Evolutionary conservation across 2,329 filamentous ascomycete genomes (phyloP).

Genomic region (Ceratocystiopsis minuta): DNA sequence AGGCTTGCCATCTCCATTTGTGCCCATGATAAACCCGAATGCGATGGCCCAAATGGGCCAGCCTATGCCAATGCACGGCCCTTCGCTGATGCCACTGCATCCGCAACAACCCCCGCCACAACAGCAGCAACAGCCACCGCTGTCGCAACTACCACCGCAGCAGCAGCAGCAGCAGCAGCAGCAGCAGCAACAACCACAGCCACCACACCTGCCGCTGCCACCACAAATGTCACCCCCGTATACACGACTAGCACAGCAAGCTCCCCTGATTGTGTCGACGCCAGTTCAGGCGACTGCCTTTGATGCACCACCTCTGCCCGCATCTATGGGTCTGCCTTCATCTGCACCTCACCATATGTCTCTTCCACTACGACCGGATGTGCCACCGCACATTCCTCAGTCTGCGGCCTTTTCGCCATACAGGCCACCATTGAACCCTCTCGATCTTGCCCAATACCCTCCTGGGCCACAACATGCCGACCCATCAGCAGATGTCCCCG

Average conservation of each 20-base stretch:
- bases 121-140: background rate
- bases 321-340: background rate
- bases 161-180: too few relatives aligned
- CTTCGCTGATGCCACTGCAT: constrained; percentile 1
- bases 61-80: too few relatives aligned
- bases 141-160: background rate
- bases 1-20: constrained; percentile 12
- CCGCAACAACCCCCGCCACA: background rate
- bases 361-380: background rate
- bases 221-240: background rate
- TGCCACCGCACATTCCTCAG: background rate
- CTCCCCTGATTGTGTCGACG: constrained; percentile 27
- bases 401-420: background rate
- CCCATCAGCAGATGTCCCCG: too few relatives aligned
- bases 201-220: background rate
- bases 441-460: too few relatives aligned
- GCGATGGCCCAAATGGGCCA: too few relatives aligned
- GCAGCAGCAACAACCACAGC: background rate
- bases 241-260: constrained; percentile 3
- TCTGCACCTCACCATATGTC: constrained; percentile 4
- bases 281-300: constrained; percentile 26
- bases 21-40: background rate
- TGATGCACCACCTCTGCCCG: constrained; percentile 18
- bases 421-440: too few relatives aligned
- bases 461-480: too few relatives aligned